phyloP scores from a whole-genome alignment of 192 early-diverging fungal genomes.

The Coemansia sp. region DNA sequence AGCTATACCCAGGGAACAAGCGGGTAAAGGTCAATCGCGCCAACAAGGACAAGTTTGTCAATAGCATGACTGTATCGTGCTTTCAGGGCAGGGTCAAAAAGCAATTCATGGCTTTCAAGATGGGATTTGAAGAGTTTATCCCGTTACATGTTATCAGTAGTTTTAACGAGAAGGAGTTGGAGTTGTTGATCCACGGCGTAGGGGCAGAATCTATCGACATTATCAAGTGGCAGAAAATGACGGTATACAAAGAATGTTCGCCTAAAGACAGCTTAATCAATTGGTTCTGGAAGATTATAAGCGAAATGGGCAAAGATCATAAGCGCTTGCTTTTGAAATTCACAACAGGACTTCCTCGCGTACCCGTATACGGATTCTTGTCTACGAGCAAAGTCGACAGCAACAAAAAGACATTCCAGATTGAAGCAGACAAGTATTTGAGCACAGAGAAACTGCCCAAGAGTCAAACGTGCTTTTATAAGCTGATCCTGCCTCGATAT shows the following conservation, averaged over 20 bases:
- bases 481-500: not conserved
- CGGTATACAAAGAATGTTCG: not conserved
- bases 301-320: not conserved
- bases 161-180: not conserved
- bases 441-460: not conserved
- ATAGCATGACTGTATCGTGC: not conserved
- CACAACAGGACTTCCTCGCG: not conserved
- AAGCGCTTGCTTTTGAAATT: not conserved
- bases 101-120: not conserved
- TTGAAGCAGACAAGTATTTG: not conserved
- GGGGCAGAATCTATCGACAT: not conserved
- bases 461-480: not conserved
- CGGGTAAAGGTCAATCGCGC: not conserved
- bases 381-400: not conserved
- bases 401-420: not conserved
- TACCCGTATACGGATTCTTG: not conserved
- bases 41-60: not conserved
- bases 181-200: not conserved
- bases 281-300: not conserved
- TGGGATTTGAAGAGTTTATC: not conserved
- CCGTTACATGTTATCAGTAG: not conserved
- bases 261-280: not conserved
- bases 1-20: not conserved
- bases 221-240: not conserved
- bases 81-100: not conserved